Percentiles rank a stretch among this genome's conserved stretches.
Conservation (phyloP, 2,329 filamentous ascomycete species). For the Celoporthe dispersa region DNA sequence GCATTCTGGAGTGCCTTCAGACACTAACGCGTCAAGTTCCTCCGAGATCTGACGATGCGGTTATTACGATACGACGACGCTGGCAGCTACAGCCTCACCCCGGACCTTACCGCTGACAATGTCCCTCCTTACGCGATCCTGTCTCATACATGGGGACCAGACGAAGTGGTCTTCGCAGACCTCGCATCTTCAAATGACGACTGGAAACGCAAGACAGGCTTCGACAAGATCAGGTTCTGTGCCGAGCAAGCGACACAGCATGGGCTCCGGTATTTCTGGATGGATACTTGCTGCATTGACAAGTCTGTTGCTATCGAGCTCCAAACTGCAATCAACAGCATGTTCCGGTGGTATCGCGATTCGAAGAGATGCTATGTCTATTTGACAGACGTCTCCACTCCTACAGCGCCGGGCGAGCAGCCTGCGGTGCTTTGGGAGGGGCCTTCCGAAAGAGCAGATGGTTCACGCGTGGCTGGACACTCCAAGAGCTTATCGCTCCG, state of each 20-base stretch:
- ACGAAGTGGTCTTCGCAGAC: background rate
- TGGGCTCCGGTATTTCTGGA: slow-evolving; percentile 19
- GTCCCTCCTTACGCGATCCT: background rate
- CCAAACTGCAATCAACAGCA: slow-evolving; percentile 24
- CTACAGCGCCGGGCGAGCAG: background rate
- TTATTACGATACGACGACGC: background rate
- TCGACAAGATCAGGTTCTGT: background rate
- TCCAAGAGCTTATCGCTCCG: background rate
- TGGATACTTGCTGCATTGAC: slow-evolving; percentile 30
- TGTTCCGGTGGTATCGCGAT: slow-evolving; percentile 26
- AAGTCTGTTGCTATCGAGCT: slow-evolving; percentile 23
- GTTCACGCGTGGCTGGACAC: background rate
- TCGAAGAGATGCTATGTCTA: slow-evolving; percentile 22
- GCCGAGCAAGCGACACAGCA: slow-evolving; percentile 18
- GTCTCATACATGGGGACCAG: background rate
- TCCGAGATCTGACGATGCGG: background rate
- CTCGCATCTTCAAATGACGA: background rate
- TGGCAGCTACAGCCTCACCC: background rate
- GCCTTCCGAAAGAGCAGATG: background rate
- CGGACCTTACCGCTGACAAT: background rate
- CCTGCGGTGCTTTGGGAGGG: background rate
- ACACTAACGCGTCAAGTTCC: background rate
- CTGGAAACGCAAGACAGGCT: background rate
- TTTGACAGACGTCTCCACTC: slow-evolving; percentile 12
- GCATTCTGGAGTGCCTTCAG: no score